These are phyloP conservation scores for Solanum medicagineum DNA, from an alignment of 257 asterid genomes.

Conservation along the genomic window DNA sequence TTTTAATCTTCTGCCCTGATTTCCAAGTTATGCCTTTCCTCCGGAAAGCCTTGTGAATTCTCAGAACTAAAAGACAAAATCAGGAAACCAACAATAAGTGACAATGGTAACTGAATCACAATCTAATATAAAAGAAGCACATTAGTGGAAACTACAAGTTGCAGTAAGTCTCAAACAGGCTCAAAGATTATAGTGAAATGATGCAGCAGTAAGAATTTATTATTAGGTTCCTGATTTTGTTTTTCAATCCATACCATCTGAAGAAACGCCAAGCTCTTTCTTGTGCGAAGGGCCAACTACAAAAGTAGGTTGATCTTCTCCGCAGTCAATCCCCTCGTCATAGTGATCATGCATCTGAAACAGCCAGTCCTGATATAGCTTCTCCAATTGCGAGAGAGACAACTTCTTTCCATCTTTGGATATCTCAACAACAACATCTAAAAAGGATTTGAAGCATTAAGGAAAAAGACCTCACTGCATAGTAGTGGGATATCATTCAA, in stretches of 20 bases:
- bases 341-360: slow-evolving; percentile 40
- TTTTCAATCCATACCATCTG: slow-evolving; percentile 32
- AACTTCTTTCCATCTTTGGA: slow-evolving; percentile 31
- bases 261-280: slow-evolving; percentile 32
- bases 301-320: slow-evolving; percentile 39
- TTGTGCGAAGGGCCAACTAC: slow-evolving; percentile 22
- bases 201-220: background rate
- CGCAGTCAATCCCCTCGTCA: slow-evolving; percentile 45
- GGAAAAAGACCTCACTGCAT: background rate
- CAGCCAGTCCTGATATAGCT: slow-evolving; percentile 49
- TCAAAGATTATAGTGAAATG: background rate
- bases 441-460: background rate
- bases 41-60: slow-evolving; percentile 42
- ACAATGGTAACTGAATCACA: background rate
- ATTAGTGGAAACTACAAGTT: background rate
- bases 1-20: slow-evolving; percentile 57
- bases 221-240: background rate
- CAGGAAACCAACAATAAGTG: background rate
- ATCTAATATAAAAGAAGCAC: background rate
- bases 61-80: slow-evolving; percentile 29
- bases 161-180: background rate
- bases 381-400: slow-evolving; percentile 37
- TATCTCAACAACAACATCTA: slow-evolving; percentile 35
- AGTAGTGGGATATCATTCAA: background rate
- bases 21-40: slow-evolving; percentile 44